Evolutionary conservation across 192 early-diverging fungal genomes (phyloP), one percentile per base, ranked within the genome.

Genomic region (Coemansia sp.): DNA sequence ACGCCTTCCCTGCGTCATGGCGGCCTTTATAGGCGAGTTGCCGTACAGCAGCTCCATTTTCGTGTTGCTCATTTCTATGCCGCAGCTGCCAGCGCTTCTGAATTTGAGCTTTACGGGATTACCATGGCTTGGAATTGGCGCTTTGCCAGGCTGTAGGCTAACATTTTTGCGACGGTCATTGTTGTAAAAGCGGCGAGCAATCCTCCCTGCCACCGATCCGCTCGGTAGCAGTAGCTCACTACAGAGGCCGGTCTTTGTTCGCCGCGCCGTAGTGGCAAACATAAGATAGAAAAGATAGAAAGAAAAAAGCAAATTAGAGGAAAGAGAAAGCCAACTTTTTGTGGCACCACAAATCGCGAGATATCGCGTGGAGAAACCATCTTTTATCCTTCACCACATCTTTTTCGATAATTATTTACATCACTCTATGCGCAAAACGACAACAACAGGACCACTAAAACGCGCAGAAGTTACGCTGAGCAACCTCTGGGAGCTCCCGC

Each of bases 11-110:
- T 72, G 66, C 31, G 27, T 57, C 35, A 80, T 22, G 11, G 69
- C 78, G 1, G 78, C 72, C 62, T 53, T 7, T 32, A 71, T 54
- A 0, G 78, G 58, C n/a, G 61, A 27, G 6, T 65, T 11, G 10
- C 78, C 78, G 38, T 65, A 75, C n/a, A 80, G n/a, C 7, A 75
- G 69, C 64, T 80, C 78, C 51, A 51, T 51, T 3, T 25, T 51
- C 24, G 47, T 51, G 47, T 51, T 51, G 12, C 11, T 51, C 22
- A 51, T 3, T 25, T 51, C 47, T 51, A 51, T 51, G 47, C 47
- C 47, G 10, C 22, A 12, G 24, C 47, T 51, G 8, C 47, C 47
- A 8, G 10, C 27, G 24, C 24, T 51, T 14, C 47, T 25, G 47
- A 51, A 51, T 27, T 51, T 51, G 47, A 51, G 47, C 47, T 51